These are phyloP conservation scores for Pisolithus microcarpus DNA, from an alignment of 768 basidiomycete genomes.

Conservation along the genomic window DNA sequence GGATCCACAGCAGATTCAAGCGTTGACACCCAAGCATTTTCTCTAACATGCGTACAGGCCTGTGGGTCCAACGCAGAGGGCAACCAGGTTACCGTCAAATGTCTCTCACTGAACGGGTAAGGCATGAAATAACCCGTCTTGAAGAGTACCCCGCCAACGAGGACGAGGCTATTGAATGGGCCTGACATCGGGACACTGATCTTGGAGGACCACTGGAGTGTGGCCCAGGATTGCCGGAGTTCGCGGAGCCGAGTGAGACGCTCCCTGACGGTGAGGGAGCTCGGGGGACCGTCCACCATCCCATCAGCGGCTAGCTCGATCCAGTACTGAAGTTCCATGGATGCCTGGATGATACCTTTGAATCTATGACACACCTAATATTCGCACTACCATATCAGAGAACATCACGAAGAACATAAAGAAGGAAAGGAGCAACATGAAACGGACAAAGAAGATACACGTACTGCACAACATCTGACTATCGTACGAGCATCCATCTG, in stretches of 20 bases:
- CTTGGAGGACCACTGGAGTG: slow-evolving; percentile 21
- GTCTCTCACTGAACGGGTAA: slow-evolving; percentile 22
- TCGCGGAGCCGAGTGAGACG: slow-evolving; percentile 28
- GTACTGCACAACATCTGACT: background rate
- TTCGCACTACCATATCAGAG: background rate
- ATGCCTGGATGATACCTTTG: slow-evolving; percentile 16
- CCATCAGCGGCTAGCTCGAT: slow-evolving; percentile 36
- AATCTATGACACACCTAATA: slow-evolving; percentile 18
- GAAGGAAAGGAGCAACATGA: no score
- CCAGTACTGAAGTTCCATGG: slow-evolving; percentile 30
- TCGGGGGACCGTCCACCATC: slow-evolving; percentile 19
- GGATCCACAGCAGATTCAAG: slow-evolving; percentile 63
- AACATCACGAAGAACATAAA: no score
- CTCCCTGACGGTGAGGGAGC: slow-evolving; percentile 17
- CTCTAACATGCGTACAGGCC: slow-evolving; percentile 13
- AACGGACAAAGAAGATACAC: background rate
- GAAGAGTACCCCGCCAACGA: slow-evolving; percentile 53
- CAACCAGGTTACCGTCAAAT: slow-evolving; percentile 15
- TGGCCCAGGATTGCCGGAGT: slow-evolving; percentile 31
- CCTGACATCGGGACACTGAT: slow-evolving; percentile 27
- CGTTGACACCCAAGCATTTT: slow-evolving; percentile 34
- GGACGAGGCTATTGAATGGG: slow-evolving; percentile 46
- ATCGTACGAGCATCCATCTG: background rate
- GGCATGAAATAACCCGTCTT: slow-evolving; percentile 27
- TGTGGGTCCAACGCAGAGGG: slow-evolving; percentile 7